Evolutionary conservation across 306 rosid species (phyloP), one percentile per base, ranked within the genome.

Genomic region (Nissolia schottii): DNA sequence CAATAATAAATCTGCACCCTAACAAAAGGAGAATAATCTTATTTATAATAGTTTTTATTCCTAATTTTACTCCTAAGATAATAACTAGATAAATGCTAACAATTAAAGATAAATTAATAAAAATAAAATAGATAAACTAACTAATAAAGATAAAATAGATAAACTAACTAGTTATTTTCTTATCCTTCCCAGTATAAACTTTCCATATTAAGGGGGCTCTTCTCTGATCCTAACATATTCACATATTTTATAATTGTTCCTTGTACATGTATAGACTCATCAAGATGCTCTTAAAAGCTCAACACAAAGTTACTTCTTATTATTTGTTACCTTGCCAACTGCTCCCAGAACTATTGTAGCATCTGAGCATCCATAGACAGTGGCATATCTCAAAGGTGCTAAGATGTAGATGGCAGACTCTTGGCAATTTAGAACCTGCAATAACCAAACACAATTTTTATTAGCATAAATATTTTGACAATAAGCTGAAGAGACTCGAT

Each of bases 311-410:
- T 49, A 45, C 38, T 64, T 49, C 20, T 14, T 18, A 49, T 87
- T 64, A 61, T 23, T n/a, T 18, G 54, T 87, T 87, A 95, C 99
- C 97, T 91, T 95, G 75, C 99, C 99, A 78, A 95, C 97, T 56
- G 99, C 97, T 78, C 99, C 99, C 67, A 95, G 69, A 75, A 95
- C 90, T 60, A 95, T 84, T 32, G 99, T 95, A 64, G 96, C 82
- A 88, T 95, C 99, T 43, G 99, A 95, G 85, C 97, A 89, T 71
- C 99, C 99, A 85, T 91, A 88, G 64, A 95, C 79, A 34, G 96
- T 95, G 74, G 93, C 97, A 61, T 88, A 95, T 85, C 89, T 84
- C 89, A 95, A 66, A 72, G 99, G 97, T 45, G 97, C 97, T 89
- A 95, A 70, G 73, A 82, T 70, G 83, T 82, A 82, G 64, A 82